Evolutionary conservation across 352 stramenopile species (phyloP), one percentile per base, ranked within the genome.

Genomic region (Aphanomyces cochlioides): DNA sequence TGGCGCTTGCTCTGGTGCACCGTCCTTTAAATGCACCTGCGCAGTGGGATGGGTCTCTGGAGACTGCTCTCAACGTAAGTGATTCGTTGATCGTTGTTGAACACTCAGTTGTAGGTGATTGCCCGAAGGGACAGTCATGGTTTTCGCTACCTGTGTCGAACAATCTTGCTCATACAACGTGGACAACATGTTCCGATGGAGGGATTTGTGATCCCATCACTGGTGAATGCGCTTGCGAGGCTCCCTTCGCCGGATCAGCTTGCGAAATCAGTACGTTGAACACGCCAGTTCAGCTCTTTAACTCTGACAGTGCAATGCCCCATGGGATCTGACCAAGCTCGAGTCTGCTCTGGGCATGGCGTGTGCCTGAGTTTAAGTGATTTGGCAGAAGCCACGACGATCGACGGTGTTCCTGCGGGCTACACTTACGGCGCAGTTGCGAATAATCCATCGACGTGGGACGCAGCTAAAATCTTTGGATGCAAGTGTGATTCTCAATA

Each of bases 401-500:
- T 80, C 7, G 76, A 89, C 39, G 72, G 77, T n/a, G 67, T 73
- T n/a, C 78, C 78, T 2, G 69, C 85, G 13, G 74, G 71, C 3
- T 91, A 90, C 41, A 79, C 90, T 74, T 92, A 93, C 47, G 84
- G 84, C 1, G 57, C 74, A 0, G 82, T 87, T 54, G 77, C 83
- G 1, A 92, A 93, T 67, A 90, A 89, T 54, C 59, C 78, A 0
- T 64, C 79, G 47, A 92, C 84, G 13, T 98, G 82, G 72, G 92
- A 98, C 67, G 79, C 85, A 6, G 66, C 92, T 50, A 78, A 79
- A 1, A 85, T 87, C 53, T 77, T 93, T 56, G 89, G 88, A 15
- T 98, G 93, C 76, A 92, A 93, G 65, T 98, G 93, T 72, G 89
- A 98, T 63, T 75, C 82, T 50, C 90, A 90, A 12, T 98, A 89